Conservation (phyloP, 2,329 filamentous ascomycete genomes). For the Zarea fungicola region DNA sequence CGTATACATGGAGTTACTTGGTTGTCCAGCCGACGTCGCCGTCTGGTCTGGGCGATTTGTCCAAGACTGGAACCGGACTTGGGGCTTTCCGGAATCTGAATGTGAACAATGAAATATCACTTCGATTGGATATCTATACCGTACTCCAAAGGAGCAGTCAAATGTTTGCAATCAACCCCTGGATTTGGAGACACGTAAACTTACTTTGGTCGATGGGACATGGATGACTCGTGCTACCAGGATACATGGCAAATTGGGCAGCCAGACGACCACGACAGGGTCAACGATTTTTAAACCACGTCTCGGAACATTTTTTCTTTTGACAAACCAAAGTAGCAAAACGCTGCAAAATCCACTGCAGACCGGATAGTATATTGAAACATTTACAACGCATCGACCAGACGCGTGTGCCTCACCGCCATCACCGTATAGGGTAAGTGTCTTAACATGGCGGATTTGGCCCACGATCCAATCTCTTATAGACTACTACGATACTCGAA, state of each 20-base stretch:
- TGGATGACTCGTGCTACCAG: too few species aligned
- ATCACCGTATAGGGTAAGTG: slow-evolving; percentile 4
- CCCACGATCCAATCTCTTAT: slow-evolving; percentile 4
- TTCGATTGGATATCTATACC: too few species aligned
- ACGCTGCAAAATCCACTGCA: not conserved
- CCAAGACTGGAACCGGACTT: not conserved
- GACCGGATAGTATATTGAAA: slow-evolving; percentile 1
- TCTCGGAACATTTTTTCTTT: not conserved
- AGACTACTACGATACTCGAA: too few species aligned
- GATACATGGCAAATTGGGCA: too few species aligned
- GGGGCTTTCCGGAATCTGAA: too few species aligned
- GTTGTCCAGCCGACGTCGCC: slow-evolving; percentile 7
- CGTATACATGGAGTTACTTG: slow-evolving; percentile 1
- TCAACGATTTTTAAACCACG: not conserved
- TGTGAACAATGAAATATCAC: too few species aligned
- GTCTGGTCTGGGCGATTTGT: not conserved
- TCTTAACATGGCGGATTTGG: slow-evolving; percentile 1
- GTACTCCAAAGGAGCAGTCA: too few species aligned
- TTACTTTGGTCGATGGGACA: too few species aligned
- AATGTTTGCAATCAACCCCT: too few species aligned
- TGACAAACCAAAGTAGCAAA: not conserved
- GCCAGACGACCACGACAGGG: too few species aligned
- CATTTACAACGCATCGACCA: not conserved
- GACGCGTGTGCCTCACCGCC: slow-evolving; percentile 2
- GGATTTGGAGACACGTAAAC: too few species aligned